Conservation (phyloP, 495 filamentous ascomycete genomes). For the Xeromyces bisporus region DNA sequence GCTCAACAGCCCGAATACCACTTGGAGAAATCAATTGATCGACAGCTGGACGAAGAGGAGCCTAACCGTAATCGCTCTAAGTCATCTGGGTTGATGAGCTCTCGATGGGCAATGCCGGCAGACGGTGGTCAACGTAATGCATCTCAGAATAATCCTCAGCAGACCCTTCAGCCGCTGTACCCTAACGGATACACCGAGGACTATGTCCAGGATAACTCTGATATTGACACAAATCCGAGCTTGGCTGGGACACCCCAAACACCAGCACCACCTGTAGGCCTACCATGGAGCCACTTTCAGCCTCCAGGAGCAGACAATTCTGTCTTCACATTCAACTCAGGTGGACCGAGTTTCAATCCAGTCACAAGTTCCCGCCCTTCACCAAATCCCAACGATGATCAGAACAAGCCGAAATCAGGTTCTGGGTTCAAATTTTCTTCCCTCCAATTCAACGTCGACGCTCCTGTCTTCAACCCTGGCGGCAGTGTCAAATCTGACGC, state of each 20-base stretch:
- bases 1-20: constrained; percentile 60
- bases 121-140: constrained; percentile 2
- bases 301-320: constrained; percentile 19
- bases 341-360: constrained; percentile 15
- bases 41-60: constrained; percentile 51
- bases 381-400: constrained; percentile 35
- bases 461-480: constrained; percentile 58
- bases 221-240: constrained; percentile 64
- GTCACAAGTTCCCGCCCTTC: constrained; percentile 17
- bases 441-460: constrained; percentile 63
- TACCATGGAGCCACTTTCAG: constrained; percentile 36
- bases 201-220: constrained; percentile 39
- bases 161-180: constrained; percentile 22
- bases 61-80: constrained; percentile 13
- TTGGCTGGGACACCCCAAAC: constrained; percentile 45
- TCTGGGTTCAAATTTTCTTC: constrained; percentile 66
- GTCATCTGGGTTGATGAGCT: constrained; percentile 19
- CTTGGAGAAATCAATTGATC: constrained; percentile 53
- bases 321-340: constrained; percentile 14
- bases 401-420: constrained; percentile 10
- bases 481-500: constrained; percentile 13
- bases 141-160: constrained; percentile 5
- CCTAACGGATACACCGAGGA: constrained; percentile 20
- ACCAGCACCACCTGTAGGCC: constrained; percentile 16
- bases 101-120: constrained; percentile 23